phyloP scores from a whole-genome alignment of 2,329 filamentous ascomycete species.

The Verticillium zaregamsianum region DNA sequence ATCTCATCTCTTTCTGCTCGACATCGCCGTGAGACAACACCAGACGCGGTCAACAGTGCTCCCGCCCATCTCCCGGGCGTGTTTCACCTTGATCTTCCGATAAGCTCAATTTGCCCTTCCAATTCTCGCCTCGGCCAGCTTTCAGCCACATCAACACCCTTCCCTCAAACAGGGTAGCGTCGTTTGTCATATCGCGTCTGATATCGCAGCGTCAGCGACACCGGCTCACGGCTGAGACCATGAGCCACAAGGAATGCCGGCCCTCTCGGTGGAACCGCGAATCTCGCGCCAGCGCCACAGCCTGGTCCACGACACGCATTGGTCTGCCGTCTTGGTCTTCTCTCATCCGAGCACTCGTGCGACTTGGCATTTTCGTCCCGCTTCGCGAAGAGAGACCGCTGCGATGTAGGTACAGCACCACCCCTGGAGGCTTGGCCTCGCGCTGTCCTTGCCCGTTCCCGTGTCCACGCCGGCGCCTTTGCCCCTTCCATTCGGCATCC shows the following conservation, averaged over 20 bases:
- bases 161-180: not conserved
- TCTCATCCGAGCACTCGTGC: not conserved
- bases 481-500: not conserved
- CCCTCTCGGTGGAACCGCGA: not conserved
- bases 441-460: not conserved
- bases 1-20: not conserved
- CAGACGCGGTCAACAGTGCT: not conserved
- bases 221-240: not conserved
- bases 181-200: not conserved
- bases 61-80: not conserved
- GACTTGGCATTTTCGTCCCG: not conserved
- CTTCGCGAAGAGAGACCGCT: not conserved
- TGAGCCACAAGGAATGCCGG: not conserved
- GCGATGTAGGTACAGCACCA: not conserved
- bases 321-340: not conserved
- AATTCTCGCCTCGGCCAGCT: not conserved
- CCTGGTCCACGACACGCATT: not conserved
- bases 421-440: not conserved
- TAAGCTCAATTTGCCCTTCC: not conserved
- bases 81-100: constrained; percentile 2
- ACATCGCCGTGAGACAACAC: not conserved
- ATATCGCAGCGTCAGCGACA: not conserved
- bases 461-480: not conserved
- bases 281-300: not conserved
- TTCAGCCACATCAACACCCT: not conserved